Percentiles rank a stretch among this genome's conserved stretches.
Conservation (phyloP, 257 asterid genomes). For the Nicotiana otophora region DNA sequence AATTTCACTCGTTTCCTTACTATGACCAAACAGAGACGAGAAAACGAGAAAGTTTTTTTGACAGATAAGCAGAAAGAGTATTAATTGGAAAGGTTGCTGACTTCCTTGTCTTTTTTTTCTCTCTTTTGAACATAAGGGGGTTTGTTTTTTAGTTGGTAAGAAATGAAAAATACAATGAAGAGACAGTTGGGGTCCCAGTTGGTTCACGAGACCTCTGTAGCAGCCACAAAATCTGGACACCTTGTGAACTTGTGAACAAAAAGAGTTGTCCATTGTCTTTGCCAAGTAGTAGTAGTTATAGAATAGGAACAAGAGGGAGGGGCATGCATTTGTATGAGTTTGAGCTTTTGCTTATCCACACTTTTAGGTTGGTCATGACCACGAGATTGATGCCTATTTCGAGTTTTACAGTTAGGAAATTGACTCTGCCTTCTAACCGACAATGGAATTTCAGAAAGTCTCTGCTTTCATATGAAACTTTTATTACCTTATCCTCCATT, state of each 20-base stretch:
- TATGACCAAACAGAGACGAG: constrained; percentile 1
- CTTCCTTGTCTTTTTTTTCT: not conserved
- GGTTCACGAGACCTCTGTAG: constrained; percentile 29
- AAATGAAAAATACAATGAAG: constrained; percentile 5
- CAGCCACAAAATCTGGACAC: not conserved
- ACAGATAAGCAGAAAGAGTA: constrained; percentile 7
- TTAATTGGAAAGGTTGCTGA: not conserved
- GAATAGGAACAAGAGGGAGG: not conserved
- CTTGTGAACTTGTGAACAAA: not conserved
- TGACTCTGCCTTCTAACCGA: not conserved
- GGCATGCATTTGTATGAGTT: not conserved
- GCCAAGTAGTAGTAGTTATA: not conserved
- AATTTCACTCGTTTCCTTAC: not conserved
- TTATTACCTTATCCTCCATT: no score
- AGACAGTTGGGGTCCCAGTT: constrained; percentile 19
- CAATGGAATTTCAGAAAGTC: not conserved
- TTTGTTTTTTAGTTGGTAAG: constrained; percentile 10
- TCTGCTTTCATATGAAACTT: not conserved
- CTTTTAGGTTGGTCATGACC: constrained; percentile 1
- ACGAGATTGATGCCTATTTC: not conserved
- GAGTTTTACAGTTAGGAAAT: not conserved
- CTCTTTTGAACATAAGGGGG: not conserved
- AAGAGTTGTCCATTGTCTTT: not conserved
- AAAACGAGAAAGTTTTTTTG: constrained; percentile 5
- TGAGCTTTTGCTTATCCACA: not conserved